Base-by-base conservation (phyloP, 1,284 basidiomycete genomes). In the Rhodofomes roseus region DNA sequence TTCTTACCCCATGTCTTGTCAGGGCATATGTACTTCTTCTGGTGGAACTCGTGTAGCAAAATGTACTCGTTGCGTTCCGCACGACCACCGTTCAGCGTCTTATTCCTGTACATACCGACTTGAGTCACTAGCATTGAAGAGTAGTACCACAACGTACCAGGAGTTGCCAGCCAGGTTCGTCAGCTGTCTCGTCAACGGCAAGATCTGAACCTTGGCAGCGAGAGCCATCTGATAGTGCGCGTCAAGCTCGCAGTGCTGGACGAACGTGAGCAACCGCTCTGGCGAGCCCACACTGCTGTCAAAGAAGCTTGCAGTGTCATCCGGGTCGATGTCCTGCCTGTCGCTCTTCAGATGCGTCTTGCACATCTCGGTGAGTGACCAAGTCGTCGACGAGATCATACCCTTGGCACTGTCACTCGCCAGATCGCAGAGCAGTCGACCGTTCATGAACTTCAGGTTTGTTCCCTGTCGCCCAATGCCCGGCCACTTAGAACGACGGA, bases 21-120 rank as follows among this genome's bases (percentile, higher is more conserved):
- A 0, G 97, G 97, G 67, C 94, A 95, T 63, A 99, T 87, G 72
- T 96, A 98, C 76, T 98, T 98, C 55, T 96, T 84, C 8, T 90
- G 85, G 72, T 99, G 95, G 78, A 99, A 99, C 71, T 98, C 96
- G 76, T 99, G 97, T 20, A 99, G 81, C 62, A 99, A 76, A 84
- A 99, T 99, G 79, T 96, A 99, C 76, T 99, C 97, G 76, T 99
- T 99, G 39, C 97, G 91, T 71, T 98, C 96, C 0, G 97, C 96
- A 63, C 97, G 93, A 66, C 96, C 96, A 65, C 95, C 93, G 66
- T 95, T 96, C 52, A 98, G 75, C 0, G 96, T 98, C 68, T 95
- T 92, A 74, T 95, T 97, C 93, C 93, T 95, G 63, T 6, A 22
- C n/a, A 27, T 9, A 62, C 23, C 23, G 36, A 20, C 3, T 23